Percentiles rank a stretch among this genome's conserved stretches.
phyloP scores from a whole-genome alignment of 352 stramenopile species.

The Pythium dissimile region DNA sequence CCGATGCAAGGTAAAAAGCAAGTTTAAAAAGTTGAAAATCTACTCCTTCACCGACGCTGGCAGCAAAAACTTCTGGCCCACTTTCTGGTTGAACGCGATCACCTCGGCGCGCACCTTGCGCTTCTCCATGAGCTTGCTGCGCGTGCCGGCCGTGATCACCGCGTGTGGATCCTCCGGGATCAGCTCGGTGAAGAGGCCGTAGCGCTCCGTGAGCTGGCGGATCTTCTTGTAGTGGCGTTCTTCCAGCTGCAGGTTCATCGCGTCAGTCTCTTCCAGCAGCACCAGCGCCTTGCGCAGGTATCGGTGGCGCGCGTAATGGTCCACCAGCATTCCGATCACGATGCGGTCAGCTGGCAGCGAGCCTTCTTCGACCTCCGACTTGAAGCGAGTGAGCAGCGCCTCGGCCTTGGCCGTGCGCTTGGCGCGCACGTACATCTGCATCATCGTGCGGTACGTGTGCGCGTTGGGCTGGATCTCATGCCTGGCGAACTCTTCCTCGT shows the following conservation, averaged over 20 bases:
- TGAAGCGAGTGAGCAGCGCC: conserved; percentile 40
- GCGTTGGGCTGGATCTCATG: conserved; percentile 42
- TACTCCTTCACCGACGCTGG: conserved; percentile 31
- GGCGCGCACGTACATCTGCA: conserved; percentile 78
- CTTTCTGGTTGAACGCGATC: conserved; percentile 69
- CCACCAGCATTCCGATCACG: conserved; percentile 65
- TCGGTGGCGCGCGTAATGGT: conserved; percentile 68
- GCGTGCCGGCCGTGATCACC: conserved; percentile 54
- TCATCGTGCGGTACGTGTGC: conserved; percentile 71
- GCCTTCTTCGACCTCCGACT: conserved; percentile 36
- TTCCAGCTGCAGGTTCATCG: conserved; percentile 39
- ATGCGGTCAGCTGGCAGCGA: conserved; percentile 55
- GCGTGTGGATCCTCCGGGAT: conserved; percentile 74
- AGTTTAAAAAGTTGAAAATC: neutral
- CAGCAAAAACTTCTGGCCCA: conserved; percentile 71
- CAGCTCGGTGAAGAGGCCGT: conserved; percentile 73
- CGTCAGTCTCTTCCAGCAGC: conserved; percentile 62
- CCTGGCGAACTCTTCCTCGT: conserved; percentile 43
- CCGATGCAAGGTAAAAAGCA: neutral
- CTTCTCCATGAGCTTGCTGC: conserved; percentile 74
- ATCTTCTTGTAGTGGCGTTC: conserved; percentile 75
- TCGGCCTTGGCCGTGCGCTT: conserved; percentile 60
- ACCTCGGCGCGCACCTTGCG: conserved; percentile 67
- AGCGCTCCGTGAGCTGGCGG: conserved; percentile 55
- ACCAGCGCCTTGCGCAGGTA: conserved; percentile 58